These are phyloP conservation scores for Triadica sebifera DNA, from an alignment of 345 rosid species.

Conservation along the genomic window DNA sequence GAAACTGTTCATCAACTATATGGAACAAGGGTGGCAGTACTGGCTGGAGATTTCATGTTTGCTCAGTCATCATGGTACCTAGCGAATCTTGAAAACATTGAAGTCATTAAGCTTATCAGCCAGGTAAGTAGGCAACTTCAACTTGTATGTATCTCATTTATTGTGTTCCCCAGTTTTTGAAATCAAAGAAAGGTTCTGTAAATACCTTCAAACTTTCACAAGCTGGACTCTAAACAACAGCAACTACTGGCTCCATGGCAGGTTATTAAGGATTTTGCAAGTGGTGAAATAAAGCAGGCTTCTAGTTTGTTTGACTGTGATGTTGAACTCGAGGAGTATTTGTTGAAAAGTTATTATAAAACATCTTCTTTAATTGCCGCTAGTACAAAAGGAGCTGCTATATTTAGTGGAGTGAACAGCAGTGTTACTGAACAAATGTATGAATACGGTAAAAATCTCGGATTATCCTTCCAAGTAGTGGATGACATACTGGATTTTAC, in stretches of 20 bases:
- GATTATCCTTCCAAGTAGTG: conserved; percentile 83
- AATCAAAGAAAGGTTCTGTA: not conserved
- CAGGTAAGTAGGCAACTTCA: conserved; percentile 47
- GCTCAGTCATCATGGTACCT: conserved; percentile 99
- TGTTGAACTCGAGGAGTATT: conserved; percentile 67
- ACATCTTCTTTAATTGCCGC: conserved; percentile 94
- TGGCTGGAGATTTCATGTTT: conserved; percentile 97
- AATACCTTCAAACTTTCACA: too few relatives aligned
- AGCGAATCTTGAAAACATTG: conserved; percentile 88
- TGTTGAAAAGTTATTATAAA: conserved; percentile 88
- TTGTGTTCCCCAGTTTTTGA: not conserved
- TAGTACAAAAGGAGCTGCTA: conserved; percentile 89
- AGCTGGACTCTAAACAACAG: too few relatives aligned
- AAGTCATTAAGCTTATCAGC: conserved; percentile 94
- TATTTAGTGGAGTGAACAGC: conserved; percentile 71
- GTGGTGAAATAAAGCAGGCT: conserved; percentile 98
- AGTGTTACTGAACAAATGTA: conserved; percentile 56
- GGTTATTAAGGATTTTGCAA: conserved; percentile 98
- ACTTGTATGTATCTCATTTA: not conserved
- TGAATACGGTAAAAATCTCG: conserved; percentile 83
- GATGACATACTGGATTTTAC: conserved; percentile 95
- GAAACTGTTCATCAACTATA: conserved; percentile 80
- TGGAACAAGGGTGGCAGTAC: conserved; percentile 85
- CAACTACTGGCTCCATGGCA: conserved; percentile 22
- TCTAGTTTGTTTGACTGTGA: conserved; percentile 91